Evolutionary conservation across 208 protist species (phyloP).

Genomic region (Entamoeba histolytica): DNA sequence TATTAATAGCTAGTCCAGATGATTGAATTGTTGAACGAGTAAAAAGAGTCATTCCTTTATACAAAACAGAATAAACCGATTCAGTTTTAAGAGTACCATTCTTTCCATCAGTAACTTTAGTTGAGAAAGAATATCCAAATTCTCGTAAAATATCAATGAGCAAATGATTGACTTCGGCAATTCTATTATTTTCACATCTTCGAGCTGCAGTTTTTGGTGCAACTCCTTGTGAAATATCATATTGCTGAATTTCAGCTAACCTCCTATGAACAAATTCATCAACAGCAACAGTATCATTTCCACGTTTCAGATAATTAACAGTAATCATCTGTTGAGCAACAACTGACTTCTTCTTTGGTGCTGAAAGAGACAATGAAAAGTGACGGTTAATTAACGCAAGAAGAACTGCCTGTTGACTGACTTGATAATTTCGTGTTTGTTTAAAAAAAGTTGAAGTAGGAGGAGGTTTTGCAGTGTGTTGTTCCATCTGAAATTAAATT

Average conservation of each 20-base stretch:
- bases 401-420: background rate
- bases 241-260: background rate
- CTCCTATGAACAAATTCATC: background rate
- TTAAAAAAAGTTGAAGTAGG: background rate
- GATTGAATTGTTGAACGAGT: background rate
- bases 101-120: background rate
- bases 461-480: too few relatives aligned
- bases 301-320: background rate
- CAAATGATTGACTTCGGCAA: background rate
- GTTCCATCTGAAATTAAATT: too few relatives aligned
- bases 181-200: background rate
- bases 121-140: background rate
- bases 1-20: too few relatives aligned
- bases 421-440: background rate
- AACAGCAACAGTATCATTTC: background rate
- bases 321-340: background rate
- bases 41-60: background rate
- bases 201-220: background rate
- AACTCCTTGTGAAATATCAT: background rate
- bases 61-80: background rate
- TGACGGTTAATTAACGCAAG: background rate
- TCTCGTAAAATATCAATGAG: background rate
- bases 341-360: background rate
- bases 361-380: background rate
- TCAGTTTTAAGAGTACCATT: background rate